Percentiles rank a stretch among this genome's conserved stretches.
Conservation (phyloP, 371 early-diverging fungal genomes). For the Mucor irregularis region DNA sequence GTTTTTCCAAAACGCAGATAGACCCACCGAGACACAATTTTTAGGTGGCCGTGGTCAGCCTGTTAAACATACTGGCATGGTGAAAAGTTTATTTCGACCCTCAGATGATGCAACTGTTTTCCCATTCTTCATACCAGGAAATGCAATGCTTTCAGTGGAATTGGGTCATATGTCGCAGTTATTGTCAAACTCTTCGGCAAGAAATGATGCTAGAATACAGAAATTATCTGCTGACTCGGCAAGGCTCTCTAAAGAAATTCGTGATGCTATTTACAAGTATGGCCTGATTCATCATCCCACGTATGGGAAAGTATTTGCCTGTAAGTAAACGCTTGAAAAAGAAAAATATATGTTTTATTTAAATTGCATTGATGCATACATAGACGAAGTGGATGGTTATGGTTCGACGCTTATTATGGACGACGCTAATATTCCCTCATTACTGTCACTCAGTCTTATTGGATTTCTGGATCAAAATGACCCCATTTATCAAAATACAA, state of each 20-base stretch:
- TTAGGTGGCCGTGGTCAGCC: constrained; percentile 56
- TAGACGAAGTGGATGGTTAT: constrained; percentile 69
- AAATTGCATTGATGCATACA: neutral
- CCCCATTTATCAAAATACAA: constrained; percentile 59
- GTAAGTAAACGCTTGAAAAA: no score
- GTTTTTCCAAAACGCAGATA: constrained; percentile 35
- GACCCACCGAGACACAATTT: constrained; percentile 62
- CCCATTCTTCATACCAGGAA: constrained; percentile 69
- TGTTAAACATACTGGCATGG: constrained; percentile 58
- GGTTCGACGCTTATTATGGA: constrained; percentile 67
- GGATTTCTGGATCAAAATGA: constrained; percentile 58
- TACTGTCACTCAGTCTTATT: constrained; percentile 61
- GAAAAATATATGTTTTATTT: neutral
- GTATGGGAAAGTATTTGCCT: constrained; percentile 46
- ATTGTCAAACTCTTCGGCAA: constrained; percentile 4
- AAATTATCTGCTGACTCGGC: constrained; percentile 17
- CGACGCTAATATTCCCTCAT: constrained; percentile 69
- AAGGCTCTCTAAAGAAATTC: constrained; percentile 49
- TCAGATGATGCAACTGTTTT: constrained; percentile 67
- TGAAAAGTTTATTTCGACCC: constrained; percentile 63
- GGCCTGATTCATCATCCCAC: constrained; percentile 51
- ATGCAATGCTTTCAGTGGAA: constrained; percentile 68
- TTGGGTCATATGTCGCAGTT: constrained; percentile 39
- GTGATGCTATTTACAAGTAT: constrained; percentile 54
- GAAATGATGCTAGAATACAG: neutral